Conservation (phyloP, 768 basidiomycete species). For the Calocera cornea region DNA sequence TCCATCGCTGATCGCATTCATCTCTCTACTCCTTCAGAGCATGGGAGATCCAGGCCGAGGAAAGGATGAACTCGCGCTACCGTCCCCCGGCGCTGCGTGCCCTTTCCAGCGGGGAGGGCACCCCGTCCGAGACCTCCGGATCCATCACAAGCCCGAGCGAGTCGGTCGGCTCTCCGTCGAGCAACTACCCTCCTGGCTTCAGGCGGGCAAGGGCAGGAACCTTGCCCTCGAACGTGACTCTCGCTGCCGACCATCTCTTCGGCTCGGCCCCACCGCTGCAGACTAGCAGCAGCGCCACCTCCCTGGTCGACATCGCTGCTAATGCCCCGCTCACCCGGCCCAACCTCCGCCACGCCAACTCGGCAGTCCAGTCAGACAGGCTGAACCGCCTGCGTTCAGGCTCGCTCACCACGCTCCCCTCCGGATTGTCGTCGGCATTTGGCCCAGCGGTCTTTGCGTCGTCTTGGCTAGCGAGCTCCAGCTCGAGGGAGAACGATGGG, state of each 20-base stretch:
- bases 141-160: neutral
- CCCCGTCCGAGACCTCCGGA: neutral
- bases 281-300: conserved; percentile 39
- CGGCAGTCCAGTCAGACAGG: conserved; percentile 15
- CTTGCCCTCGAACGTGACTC: conserved; percentile 87
- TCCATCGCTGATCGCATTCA: conserved; percentile 9
- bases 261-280: conserved; percentile 35
- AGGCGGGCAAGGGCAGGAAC: conserved; percentile 94
- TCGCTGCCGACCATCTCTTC: conserved; percentile 57
- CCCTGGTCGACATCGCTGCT: neutral
- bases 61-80: conserved; percentile 53
- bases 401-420: conserved; percentile 73
- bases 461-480: conserved; percentile 50
- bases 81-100: conserved; percentile 66
- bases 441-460: conserved; percentile 82
- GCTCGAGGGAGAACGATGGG: conserved; percentile 36
- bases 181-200: conserved; percentile 74
- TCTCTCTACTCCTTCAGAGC: conserved; percentile 39
- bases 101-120: conserved; percentile 19
- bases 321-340: conserved; percentile 16
- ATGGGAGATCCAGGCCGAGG: conserved; percentile 71
- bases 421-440: conserved; percentile 58
- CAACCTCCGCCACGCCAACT: conserved; percentile 20
- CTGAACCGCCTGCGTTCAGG: conserved; percentile 77
- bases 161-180: conserved; percentile 38